Evolutionary conservation across 352 stramenopile genomes (phyloP).

Genomic region (Lagenidium sp.): DNA sequence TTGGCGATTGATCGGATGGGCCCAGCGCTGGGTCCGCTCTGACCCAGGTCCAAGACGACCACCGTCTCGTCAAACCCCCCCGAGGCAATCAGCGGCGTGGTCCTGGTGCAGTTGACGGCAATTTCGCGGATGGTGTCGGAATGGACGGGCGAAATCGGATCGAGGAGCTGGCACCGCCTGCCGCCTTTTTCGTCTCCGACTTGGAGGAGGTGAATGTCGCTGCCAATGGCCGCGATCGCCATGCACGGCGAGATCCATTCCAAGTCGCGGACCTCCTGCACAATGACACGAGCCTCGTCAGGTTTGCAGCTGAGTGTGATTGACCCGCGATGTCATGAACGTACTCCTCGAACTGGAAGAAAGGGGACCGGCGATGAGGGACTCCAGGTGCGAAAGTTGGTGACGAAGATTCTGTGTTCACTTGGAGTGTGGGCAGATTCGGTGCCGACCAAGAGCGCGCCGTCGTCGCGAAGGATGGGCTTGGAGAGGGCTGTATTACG

Average conservation of each 20-base stretch:
- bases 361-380: constrained; percentile 14
- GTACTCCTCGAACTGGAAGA: constrained; percentile 36
- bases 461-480: constrained; percentile 65
- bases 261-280: constrained; percentile 62
- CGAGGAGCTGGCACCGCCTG: constrained; percentile 23
- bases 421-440: constrained; percentile 21
- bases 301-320: no score
- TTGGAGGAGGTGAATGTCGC: constrained; percentile 58
- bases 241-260: constrained; percentile 42
- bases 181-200: constrained; percentile 13
- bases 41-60: constrained; percentile 52
- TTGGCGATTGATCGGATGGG: constrained; percentile 45
- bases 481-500: constrained; percentile 69
- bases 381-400: constrained; percentile 25
- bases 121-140: constrained; percentile 68
- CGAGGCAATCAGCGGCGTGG: constrained; percentile 6
- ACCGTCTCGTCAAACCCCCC: constrained; percentile 74
- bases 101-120: constrained; percentile 22
- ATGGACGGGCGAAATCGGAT: constrained; percentile 49
- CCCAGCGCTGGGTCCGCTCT: constrained; percentile 20
- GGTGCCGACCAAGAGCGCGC: constrained; percentile 58
- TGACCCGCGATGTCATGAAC: background rate
- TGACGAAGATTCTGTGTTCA: constrained; percentile 41
- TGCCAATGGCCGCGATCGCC: constrained; percentile 53
- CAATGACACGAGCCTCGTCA: no score